phyloP scores from a whole-genome alignment of 805 yeast genomes.

The Yamadazyma laniorum region DNA sequence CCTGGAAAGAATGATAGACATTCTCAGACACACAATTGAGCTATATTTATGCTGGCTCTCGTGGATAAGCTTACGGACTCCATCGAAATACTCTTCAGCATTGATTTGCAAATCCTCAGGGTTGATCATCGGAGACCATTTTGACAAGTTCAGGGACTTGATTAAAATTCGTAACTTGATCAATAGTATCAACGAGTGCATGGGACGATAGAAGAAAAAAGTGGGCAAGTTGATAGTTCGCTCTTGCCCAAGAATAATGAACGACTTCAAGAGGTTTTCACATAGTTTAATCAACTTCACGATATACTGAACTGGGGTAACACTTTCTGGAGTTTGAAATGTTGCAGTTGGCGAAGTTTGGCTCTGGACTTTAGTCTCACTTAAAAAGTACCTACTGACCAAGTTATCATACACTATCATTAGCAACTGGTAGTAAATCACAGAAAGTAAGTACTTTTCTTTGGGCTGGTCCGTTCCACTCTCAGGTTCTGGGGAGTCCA shows the following conservation, averaged over 20 bases:
- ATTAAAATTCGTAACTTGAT: conserved; percentile 47
- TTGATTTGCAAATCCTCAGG: conserved; percentile 20
- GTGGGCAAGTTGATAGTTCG: conserved; percentile 46
- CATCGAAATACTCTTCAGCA: conserved; percentile 21
- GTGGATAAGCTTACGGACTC: conserved; percentile 17
- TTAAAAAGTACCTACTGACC: conserved; percentile 35
- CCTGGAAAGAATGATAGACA: conserved; percentile 21
- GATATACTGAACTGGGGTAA: conserved; percentile 37
- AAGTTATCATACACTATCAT: conserved; percentile 53
- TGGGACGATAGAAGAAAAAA: conserved; percentile 51
- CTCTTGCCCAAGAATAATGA: conserved; percentile 35
- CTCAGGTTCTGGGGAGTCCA: conserved; percentile 20
- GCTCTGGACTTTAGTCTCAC: conserved; percentile 10
- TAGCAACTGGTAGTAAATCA: conserved; percentile 49
- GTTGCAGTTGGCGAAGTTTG: background rate
- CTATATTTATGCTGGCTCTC: conserved; percentile 20
- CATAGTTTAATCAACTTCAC: conserved; percentile 44
- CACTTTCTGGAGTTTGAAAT: conserved; percentile 11
- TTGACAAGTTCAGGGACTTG: conserved; percentile 35
- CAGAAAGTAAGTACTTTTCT: conserved; percentile 39
- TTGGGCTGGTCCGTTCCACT: conserved; percentile 21
- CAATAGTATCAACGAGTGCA: conserved; percentile 50
- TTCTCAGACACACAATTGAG: conserved; percentile 22
- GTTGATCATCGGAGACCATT: conserved; percentile 9
- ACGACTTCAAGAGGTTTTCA: conserved; percentile 46